Conservation (phyloP, 768 basidiomycete species). For the Mycena latifolia region DNA sequence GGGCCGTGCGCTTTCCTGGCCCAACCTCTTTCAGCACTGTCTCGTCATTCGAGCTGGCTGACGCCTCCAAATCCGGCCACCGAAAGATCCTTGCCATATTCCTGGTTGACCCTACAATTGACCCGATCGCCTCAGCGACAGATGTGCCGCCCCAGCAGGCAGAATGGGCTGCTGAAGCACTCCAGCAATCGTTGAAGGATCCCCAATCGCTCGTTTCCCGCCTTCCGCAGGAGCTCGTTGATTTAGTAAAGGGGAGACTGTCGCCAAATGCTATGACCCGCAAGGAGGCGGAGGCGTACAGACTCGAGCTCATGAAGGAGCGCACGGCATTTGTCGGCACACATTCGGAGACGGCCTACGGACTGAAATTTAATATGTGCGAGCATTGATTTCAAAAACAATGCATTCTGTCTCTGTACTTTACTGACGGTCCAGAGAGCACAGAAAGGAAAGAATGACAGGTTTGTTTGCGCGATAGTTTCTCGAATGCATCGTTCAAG, state of each 20-base stretch:
- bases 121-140: constrained; percentile 44
- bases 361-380: neutral
- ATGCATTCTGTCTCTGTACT: no score
- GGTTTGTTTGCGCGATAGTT: no score
- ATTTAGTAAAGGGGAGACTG: neutral
- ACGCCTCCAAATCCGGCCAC: constrained; percentile 48
- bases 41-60: constrained; percentile 48
- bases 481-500: no score
- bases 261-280: constrained; percentile 8
- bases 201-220: neutral
- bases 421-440: no score
- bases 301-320: constrained; percentile 39
- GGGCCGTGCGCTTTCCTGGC: constrained; percentile 50
- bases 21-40: constrained; percentile 55
- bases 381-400: no score
- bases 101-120: constrained; percentile 49
- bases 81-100: constrained; percentile 54
- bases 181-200: constrained; percentile 21
- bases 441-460: no score
- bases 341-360: constrained; percentile 1
- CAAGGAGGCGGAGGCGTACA: constrained; percentile 25
- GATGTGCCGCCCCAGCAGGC: constrained; percentile 48
- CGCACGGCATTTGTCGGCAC: constrained; percentile 26
- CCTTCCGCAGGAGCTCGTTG: constrained; percentile 26
- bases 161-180: constrained; percentile 40